Conservation (phyloP, 2,329 filamentous ascomycete species). For the Nemania serpens region DNA sequence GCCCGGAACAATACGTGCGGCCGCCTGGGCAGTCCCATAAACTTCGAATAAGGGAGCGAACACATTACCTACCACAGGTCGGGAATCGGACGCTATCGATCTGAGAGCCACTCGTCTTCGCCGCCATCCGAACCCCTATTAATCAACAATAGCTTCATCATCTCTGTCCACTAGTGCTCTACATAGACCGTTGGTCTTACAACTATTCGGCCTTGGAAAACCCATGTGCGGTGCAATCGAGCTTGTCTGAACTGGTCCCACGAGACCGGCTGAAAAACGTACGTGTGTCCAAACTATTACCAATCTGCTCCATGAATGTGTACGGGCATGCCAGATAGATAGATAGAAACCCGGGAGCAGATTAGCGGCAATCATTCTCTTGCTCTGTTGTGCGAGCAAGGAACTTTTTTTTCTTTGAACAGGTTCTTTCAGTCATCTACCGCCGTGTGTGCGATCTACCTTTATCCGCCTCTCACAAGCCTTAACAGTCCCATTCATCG, state of each 20-base stretch:
- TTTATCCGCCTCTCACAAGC: conserved; percentile 8
- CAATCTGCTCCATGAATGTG: conserved; percentile 19
- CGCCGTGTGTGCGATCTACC: not conserved
- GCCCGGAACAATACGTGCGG: conserved; percentile 13
- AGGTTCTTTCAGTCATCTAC: conserved; percentile 19
- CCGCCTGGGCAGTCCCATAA: conserved; percentile 8
- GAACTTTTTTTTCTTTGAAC: conserved; percentile 16
- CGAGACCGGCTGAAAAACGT: conserved; percentile 4
- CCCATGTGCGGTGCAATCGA: conserved; percentile 7
- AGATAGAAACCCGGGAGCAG: conserved; percentile 21
- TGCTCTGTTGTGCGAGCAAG: conserved; percentile 9
- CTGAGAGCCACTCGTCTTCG: conserved; percentile 4
- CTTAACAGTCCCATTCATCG: not conserved
- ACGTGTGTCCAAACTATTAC: conserved; percentile 8
- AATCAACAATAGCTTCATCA: conserved; percentile 7
- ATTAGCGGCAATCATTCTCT: conserved; percentile 6
- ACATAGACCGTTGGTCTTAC: not conserved
- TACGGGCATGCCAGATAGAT: conserved; percentile 25
- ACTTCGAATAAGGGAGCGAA: conserved; percentile 5
- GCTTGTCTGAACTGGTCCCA: conserved; percentile 7
- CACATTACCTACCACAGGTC: conserved; percentile 27
- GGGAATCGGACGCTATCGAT: conserved; percentile 4
- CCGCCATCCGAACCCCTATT: conserved; percentile 12
- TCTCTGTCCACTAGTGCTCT: conserved; percentile 2
- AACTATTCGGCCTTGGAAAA: conserved; percentile 1